Conservation (phyloP, 164 flowering plant genomes). For the Kalanchoe fedtschenkoi region DNA sequence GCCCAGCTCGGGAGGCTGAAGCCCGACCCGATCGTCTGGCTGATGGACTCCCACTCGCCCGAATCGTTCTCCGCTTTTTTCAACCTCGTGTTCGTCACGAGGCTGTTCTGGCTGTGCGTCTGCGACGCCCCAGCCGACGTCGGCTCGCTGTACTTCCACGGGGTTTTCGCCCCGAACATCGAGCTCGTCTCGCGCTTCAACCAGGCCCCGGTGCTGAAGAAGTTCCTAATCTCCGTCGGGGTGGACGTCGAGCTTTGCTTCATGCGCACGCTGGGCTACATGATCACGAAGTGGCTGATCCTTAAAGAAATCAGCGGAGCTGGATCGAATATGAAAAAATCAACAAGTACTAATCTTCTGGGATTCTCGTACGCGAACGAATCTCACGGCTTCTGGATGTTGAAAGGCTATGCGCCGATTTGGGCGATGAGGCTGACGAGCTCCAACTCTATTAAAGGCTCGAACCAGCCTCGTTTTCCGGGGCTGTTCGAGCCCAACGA, state of each 20-base stretch:
- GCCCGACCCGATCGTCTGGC: constrained; percentile 47
- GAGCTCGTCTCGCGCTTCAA: constrained; percentile 25
- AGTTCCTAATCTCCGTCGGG: constrained; percentile 50
- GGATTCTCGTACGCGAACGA: constrained; percentile 62
- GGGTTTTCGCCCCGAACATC: constrained; percentile 37
- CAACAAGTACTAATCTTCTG: constrained; percentile 13
- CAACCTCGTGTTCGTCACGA: constrained; percentile 53
- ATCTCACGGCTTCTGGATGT: constrained; percentile 55
- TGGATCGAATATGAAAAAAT: constrained; percentile 24
- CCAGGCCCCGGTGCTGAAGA: constrained; percentile 28
- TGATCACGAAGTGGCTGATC: constrained; percentile 54
- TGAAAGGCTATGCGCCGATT: constrained; percentile 63
- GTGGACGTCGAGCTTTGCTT: constrained; percentile 66
- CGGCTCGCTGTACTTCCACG: constrained; percentile 55
- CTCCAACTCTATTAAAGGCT: constrained; percentile 3
- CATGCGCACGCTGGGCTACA: constrained; percentile 70
- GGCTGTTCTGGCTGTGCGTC: constrained; percentile 73
- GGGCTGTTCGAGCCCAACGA: constrained; percentile 38
- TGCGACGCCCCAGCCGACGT: constrained; percentile 63
- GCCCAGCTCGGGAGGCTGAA: constrained; percentile 41
- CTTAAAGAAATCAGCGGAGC: constrained; percentile 32
- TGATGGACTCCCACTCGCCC: constrained; percentile 51
- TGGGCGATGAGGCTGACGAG: constrained; percentile 35
- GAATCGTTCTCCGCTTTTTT: constrained; percentile 64
- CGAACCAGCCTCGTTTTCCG: constrained; percentile 6